These are phyloP conservation scores for Cercospora beticola DNA, from an alignment of 2,329 filamentous ascomycete species.

Conservation along the genomic window DNA sequence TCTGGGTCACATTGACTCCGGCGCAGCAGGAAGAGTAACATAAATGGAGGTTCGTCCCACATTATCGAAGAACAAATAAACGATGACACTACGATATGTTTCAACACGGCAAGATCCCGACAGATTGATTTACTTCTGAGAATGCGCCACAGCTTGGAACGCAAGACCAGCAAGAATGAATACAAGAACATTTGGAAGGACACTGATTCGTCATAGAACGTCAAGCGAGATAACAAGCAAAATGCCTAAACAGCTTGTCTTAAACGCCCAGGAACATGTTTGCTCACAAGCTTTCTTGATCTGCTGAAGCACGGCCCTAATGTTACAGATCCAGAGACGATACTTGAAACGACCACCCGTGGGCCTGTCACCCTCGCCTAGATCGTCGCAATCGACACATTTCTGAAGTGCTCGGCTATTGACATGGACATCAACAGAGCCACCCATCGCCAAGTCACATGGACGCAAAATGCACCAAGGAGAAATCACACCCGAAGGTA, in stretches of 20 bases:
- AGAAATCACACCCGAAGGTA: background rate
- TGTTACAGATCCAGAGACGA: background rate
- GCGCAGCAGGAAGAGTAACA: background rate
- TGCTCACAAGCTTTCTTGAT: background rate
- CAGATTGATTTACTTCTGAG: background rate
- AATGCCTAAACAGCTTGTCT: background rate
- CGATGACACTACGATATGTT: background rate
- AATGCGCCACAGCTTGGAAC: background rate
- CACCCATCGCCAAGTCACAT: background rate
- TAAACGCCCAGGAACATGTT: background rate
- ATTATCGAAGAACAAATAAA: background rate
- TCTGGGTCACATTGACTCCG: slow-evolving; percentile 15
- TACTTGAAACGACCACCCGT: background rate
- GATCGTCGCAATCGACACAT: too few relatives aligned
- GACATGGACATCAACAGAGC: too few relatives aligned
- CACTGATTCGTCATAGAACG: background rate
- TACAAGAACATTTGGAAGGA: background rate
- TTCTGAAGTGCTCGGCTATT: too few relatives aligned
- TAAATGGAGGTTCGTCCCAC: background rate
- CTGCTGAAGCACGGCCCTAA: background rate
- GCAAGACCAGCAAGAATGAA: background rate
- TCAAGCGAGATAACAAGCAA: background rate
- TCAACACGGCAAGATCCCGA: background rate
- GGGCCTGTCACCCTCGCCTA: background rate
- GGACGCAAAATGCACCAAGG: background rate